Base-by-base conservation (phyloP, 306 rosid genomes). In the Canavalia ensiformis region DNA sequence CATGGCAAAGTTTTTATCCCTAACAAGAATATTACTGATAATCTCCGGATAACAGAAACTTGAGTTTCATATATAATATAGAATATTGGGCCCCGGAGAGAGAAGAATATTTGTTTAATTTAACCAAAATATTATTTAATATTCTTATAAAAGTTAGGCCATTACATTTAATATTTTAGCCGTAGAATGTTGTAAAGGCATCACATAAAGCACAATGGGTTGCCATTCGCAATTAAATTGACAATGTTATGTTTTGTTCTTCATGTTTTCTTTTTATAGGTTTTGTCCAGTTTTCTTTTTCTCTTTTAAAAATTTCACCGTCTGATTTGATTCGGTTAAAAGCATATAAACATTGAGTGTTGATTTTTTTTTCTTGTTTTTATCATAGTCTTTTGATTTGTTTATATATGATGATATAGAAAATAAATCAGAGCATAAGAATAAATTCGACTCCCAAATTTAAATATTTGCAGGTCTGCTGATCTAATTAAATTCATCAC, bases 171-270 rank as follows among this genome's bases (percentile, higher is more conserved):
- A 57, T 41, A 75, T 75, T 58, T 28, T 58, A 29, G 46, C 44
- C 69, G 52, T 46, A 31, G 59, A 75, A 75, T 29, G 56, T 30
- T 75, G 79, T 13, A 45, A 60, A 75, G 47, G 60, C 46, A 58
- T 45, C 45, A 1, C 25, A 8, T 42, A 75, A 58, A 75, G 79
- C 55, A 18, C 30, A 44, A 59, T 45, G 55, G 68, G 29, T 44
- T 28, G 52, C 44, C 44, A 11, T 57, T 4, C 31, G 37, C 4
- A 57, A 35, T 4, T 55, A 58, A 31, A 3, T 74, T 41, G 45
- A 29, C 69, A 13, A 44, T 45, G 56, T 74, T 74, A 56, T 56
- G 41, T 55, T 25, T 55, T 56, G 46, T 58, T 45, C 2, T 29
- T 42, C 10, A 58, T 29, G 79, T 59, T 57, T 4, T 7, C 55